Conservation (phyloP, 306 rosid genomes). For the Benincasa hispida region DNA sequence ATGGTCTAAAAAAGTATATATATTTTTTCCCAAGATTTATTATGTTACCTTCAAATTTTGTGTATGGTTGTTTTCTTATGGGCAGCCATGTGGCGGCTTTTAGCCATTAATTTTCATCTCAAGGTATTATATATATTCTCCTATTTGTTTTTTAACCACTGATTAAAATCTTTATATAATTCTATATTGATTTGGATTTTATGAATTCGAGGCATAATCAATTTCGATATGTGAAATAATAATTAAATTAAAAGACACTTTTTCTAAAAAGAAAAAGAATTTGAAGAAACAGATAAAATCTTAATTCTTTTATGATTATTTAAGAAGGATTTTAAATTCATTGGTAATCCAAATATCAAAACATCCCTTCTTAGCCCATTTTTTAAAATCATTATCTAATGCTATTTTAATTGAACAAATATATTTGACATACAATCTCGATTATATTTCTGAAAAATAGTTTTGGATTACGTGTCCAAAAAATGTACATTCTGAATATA, state of each 20-base stretch:
- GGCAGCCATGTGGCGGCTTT: neutral
- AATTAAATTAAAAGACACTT: neutral
- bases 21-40: neutral
- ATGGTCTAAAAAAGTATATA: too few relatives aligned
- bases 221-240: neutral
- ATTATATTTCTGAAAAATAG: too few relatives aligned
- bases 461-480: too few relatives aligned
- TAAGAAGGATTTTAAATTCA: neutral
- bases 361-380: neutral
- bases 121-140: neutral
- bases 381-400: neutral
- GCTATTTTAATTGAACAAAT: too few relatives aligned
- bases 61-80: neutral
- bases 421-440: too few relatives aligned
- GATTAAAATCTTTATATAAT: neutral
- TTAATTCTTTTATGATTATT: neutral
- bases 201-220: constrained; percentile 1
- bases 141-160: neutral
- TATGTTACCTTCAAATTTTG: neutral
- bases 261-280: neutral
- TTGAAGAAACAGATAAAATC: neutral
- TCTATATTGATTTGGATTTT: neutral
- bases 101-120: neutral
- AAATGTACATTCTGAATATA: too few relatives aligned
- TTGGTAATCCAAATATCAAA: neutral